Evolutionary conservation across 768 basidiomycete genomes (phyloP), one percentile per base, ranked within the genome.

Genomic region (Heimioporus sp.): DNA sequence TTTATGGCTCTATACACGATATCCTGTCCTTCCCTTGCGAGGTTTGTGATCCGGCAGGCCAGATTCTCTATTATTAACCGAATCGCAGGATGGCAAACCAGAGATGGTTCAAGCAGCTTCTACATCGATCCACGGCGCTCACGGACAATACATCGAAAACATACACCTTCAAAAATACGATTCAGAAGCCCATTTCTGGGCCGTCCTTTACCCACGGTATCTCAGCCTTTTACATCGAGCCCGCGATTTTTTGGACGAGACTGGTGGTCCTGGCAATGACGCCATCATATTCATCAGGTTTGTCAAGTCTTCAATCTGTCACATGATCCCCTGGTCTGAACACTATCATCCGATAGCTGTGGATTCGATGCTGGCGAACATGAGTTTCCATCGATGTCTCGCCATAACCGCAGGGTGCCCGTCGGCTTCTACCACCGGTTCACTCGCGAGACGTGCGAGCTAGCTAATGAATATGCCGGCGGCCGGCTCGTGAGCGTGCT

Each of bases 361-460:
- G 96, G 96, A 1, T 93, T 98, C 72, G 96, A 99, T 59, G 95
- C 95, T 0, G 91, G 86, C 46, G 89, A 94, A 63, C 92, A 97
- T 62, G 96, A 99, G 64, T 85, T 87, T 55, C 73, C 81, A 12
- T 86, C 83, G 4, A 99, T 99, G 96, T 92, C 91, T 21, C 76
- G 96, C 15, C 95, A 99, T 64, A 79, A 82, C 35, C 85, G 93
- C n/a, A 87, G 87, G 55, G 92, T 98, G 0, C 95, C 95, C 0
- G 77, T 84, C 0, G 82, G 84, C 0, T 97, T 97, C 69, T 98
- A 89, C 67, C 73, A 86, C 59, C 86, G 82, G 10, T 96, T 98
- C 61, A 84, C 92, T 0, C 76, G 70, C 5, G 92, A 96, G 58
- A 81, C 83, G 0, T 74, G 80, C 47, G 64, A 59, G 0, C 79